Base-by-base conservation (phyloP, 352 stramenopile genomes). In the Peronospora tabacina region DNA sequence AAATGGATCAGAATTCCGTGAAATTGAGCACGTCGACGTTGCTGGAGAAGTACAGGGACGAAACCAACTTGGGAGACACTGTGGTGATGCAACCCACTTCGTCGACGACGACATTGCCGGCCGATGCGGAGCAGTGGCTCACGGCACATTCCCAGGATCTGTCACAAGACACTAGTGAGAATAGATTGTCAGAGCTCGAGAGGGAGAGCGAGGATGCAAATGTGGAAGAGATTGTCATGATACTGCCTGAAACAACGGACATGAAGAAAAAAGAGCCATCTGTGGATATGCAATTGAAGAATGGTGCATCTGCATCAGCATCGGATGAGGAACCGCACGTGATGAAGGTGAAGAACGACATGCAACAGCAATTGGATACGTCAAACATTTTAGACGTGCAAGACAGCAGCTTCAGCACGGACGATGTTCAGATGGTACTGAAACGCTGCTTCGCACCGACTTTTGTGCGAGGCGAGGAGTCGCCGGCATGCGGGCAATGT, bases 371-470 rank as follows among this genome's bases (percentile, higher is more conserved):
- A 11, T 22, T 39, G 34, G 19, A 42, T 5, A 37, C 51, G 20
- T 61, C 59, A 30, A 47, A 48, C 9, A 33, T 52, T 19, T 60
- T 55, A 20, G 49, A 46, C 6, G 30, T 36, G 6, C 40, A 37
- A 17, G 32, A n/a, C 41, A 65, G 63, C 47, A 54, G 48, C 36
- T 55, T 69, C 16, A 63, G 58, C 19, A 59, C 55, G 1, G 47
- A 49, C 15, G 62, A 68, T 36, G 55, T 75, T 5, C 57, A 72
- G 32, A 53, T 75, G 54, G 63, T 70, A 28, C 32, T 79, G 20
- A 70, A 63, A 4, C 73, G 68, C 22, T 85, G 74, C 44, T 90
- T 85, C 57, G 69, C 73, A 10, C 76, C 73, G 28, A 57, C 75
- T 24, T 58, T 87, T 26, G 71, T 74, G 17, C 52, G 61, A 2